A percentile compares a stretch with the other conserved stretches of the same genome.
Evolutionary conservation across 2,329 filamentous ascomycete genomes (phyloP).

Genomic region (Simplicillium aogashimaense): DNA sequence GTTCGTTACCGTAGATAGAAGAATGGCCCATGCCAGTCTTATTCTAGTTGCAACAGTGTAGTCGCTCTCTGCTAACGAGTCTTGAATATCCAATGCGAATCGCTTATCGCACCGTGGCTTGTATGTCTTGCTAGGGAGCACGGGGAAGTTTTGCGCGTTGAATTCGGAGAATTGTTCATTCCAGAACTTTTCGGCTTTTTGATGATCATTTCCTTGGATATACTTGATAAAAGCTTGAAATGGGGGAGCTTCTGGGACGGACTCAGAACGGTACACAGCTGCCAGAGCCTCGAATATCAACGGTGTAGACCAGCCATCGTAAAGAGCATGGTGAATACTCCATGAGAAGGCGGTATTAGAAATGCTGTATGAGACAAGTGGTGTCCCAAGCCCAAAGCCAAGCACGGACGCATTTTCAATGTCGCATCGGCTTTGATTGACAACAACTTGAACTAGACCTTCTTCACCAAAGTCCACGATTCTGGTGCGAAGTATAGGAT

Average conservation of each 20-base stretch:
- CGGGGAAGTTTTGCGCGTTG: neutral
- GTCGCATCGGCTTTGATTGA: conserved; percentile 4
- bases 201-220: conserved; percentile 19
- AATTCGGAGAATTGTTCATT: conserved; percentile 19
- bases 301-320: conserved; percentile 41
- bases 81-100: neutral
- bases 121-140: neutral
- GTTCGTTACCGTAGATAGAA: conserved; percentile 24
- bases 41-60: conserved; percentile 12
- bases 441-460: neutral
- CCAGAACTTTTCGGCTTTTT: conserved; percentile 26
- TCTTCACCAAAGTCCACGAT: neutral
- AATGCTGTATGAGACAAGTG: neutral
- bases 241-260: conserved; percentile 15
- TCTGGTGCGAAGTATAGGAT: neutral
- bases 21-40: conserved; percentile 18
- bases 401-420: conserved; percentile 21
- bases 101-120: neutral
- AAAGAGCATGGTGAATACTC: conserved; percentile 29
- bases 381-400: conserved; percentile 4
- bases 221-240: conserved; percentile 28
- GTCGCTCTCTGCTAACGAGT: neutral
- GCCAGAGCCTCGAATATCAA: conserved; percentile 13
- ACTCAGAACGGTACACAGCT: conserved; percentile 8
- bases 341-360: conserved; percentile 2